Conservation (phyloP, 495 filamentous ascomycete genomes). For the Penicillium cosmopolitanum region DNA sequence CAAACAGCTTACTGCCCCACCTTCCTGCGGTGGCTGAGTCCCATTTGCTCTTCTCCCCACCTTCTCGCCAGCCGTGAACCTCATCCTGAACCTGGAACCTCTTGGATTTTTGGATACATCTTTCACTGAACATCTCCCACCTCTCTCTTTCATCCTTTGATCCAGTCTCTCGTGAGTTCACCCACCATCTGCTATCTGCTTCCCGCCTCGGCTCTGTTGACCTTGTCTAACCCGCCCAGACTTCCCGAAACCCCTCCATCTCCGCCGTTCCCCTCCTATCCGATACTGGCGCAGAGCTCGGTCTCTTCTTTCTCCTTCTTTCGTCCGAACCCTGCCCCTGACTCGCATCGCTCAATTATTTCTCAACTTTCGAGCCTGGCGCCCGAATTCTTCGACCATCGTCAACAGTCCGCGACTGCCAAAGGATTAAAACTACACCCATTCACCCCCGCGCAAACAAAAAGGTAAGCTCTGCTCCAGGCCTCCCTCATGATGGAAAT, state of each 20-base stretch:
- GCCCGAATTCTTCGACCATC: background rate
- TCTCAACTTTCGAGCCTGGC: background rate
- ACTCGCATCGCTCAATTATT: background rate
- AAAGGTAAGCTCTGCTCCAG: slow-evolving; percentile 22
- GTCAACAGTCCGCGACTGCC: background rate
- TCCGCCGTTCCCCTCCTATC: slow-evolving; percentile 7
- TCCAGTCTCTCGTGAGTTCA: background rate
- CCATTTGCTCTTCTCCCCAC: background rate
- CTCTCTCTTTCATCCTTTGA: too few relatives aligned
- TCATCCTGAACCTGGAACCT: background rate
- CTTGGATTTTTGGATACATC: background rate
- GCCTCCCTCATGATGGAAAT: background rate
- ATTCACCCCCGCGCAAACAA: slow-evolving; percentile 18
- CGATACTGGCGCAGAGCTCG: slow-evolving; percentile 7
- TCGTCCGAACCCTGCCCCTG: background rate
- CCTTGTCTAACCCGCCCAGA: background rate
- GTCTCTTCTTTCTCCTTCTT: background rate
- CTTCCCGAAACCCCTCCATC: slow-evolving; percentile 12
- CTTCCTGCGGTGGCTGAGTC: background rate
- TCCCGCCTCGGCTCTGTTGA: slow-evolving; percentile 9
- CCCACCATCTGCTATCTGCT: background rate
- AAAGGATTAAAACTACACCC: background rate
- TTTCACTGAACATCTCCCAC: background rate
- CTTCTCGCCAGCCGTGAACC: background rate
- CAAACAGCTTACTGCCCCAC: slow-evolving; percentile 3